Conservation (phyloP, 2,329 filamentous ascomycete species). For the Didymella pomorum region DNA sequence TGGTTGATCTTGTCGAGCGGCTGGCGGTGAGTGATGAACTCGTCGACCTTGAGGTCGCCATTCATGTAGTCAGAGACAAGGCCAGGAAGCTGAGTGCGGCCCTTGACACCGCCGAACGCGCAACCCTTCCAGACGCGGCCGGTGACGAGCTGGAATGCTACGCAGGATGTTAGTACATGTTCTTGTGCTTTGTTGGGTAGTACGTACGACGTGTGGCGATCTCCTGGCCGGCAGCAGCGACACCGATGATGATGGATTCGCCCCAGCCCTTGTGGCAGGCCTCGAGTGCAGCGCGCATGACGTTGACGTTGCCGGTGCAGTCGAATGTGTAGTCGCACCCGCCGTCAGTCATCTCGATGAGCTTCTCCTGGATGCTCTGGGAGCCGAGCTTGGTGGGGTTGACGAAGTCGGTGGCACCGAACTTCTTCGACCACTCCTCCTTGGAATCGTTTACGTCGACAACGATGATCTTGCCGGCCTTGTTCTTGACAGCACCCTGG, state of each 20-base stretch:
- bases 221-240: conserved; percentile 94
- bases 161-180: conserved; percentile 15
- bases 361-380: conserved; percentile 87
- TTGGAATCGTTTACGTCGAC: conserved; percentile 87
- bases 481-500: conserved; percentile 88
- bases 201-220: conserved; percentile 89
- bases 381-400: conserved; percentile 75
- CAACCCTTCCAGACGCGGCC: conserved; percentile 98
- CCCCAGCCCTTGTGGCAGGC: conserved; percentile 99
- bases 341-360: conserved; percentile 97
- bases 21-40: conserved; percentile 98
- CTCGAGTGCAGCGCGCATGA: conserved; percentile 95
- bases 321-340: conserved; percentile 99
- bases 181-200: neutral
- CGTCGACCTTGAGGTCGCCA: conserved; percentile 94
- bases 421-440: conserved; percentile 91
- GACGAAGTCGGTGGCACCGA: conserved; percentile 95
- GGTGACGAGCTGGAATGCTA: conserved; percentile 98
- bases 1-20: conserved; percentile 82
- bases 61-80: conserved; percentile 90
- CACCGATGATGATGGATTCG: conserved; percentile 96
- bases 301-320: conserved; percentile 95
- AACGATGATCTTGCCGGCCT: conserved; percentile 78
- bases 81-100: conserved; percentile 85
- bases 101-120: conserved; percentile 98